Base-by-base conservation (phyloP, 306 rosid species). In the Pyrus communis region DNA sequence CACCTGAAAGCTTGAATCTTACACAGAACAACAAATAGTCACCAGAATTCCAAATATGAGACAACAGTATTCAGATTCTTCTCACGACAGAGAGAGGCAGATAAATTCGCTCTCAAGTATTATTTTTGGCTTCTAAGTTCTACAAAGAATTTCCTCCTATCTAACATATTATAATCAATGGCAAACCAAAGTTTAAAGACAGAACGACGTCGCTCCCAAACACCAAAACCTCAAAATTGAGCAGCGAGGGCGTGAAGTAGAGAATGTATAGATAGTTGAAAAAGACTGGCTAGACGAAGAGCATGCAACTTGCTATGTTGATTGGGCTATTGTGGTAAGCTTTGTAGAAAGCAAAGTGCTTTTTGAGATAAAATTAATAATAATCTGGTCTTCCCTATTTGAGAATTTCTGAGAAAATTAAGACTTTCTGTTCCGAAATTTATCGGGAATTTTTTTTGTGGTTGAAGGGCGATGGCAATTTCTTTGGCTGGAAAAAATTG, bases 201-300 rank as follows among this genome's bases (percentile, higher is more conserved):
- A 91, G 82, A 27, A 69, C 46, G 38, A 86, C 79, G 12, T 82
- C 67, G 63, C 23, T 52, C 61, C 89, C 86, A 11, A 80, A 84
- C 21, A 87, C 8, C 45, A 80, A 82, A 74, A 91, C 68, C 49
- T 82, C 85, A 35, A 88, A 68, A 31, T 66, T 63, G 66, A 87
- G 87, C 28, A 89, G 75, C 17, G 86, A 75, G 28, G 98, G 98
- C 35, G 82, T 74, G 75, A 89, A 88, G 70, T 86, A 85, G 81
- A 91, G 84, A 69, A 88, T 59, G 6, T 91, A 73, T 71, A 89
- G 86, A 9, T 86, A 87, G 0, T 93, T 86, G 89, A 93, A 93
- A 69, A 88, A 74, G 25, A 91, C 88, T n/a, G 98, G 97, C 97
- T 96, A 91, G 13, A 93, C 96, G 19, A 91, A 78, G 42, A 91